These are phyloP conservation scores for Kalaharituber pfeilii DNA, from an alignment of 2,329 filamentous ascomycete genomes.

Conservation along the genomic window DNA sequence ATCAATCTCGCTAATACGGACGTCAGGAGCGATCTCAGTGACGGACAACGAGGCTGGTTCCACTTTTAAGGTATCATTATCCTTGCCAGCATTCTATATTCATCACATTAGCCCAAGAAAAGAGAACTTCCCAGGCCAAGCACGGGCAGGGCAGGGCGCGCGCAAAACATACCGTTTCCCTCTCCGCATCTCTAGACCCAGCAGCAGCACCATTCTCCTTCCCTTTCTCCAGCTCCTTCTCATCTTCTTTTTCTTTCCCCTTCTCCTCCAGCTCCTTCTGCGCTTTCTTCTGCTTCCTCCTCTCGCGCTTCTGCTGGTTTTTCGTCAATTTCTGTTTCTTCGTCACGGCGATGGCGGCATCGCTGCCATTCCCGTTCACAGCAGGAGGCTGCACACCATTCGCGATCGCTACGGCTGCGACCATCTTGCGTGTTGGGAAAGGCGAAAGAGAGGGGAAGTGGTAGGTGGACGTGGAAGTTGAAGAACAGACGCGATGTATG, in stretches of 20 bases:
- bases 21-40: conserved; percentile 31
- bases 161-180: conserved; percentile 17
- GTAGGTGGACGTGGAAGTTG: too few species aligned
- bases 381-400: conserved; percentile 9
- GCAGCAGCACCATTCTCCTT: conserved; percentile 24
- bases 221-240: conserved; percentile 47
- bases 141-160: conserved; percentile 3
- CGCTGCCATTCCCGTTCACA: neutral
- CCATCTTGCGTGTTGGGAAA: too few species aligned
- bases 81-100: conserved; percentile 20
- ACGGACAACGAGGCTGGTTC: conserved; percentile 23
- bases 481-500: too few species aligned
- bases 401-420: conserved; percentile 15
- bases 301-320: conserved; percentile 80
- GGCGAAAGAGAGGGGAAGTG: too few species aligned
- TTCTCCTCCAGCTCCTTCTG: conserved; percentile 42
- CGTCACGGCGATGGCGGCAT: neutral
- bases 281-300: conserved; percentile 85
- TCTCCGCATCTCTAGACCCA: conserved; percentile 20
- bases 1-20: conserved; percentile 32
- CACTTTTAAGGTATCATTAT: conserved; percentile 3
- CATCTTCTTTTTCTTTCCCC: conserved; percentile 84
- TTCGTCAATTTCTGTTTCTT: conserved; percentile 55
- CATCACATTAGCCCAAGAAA: conserved; percentile 13
- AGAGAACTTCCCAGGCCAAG: conserved; percentile 13